Base-by-base conservation (phyloP, 768 basidiomycete species). In the Brasilioporus rufonigricans region DNA sequence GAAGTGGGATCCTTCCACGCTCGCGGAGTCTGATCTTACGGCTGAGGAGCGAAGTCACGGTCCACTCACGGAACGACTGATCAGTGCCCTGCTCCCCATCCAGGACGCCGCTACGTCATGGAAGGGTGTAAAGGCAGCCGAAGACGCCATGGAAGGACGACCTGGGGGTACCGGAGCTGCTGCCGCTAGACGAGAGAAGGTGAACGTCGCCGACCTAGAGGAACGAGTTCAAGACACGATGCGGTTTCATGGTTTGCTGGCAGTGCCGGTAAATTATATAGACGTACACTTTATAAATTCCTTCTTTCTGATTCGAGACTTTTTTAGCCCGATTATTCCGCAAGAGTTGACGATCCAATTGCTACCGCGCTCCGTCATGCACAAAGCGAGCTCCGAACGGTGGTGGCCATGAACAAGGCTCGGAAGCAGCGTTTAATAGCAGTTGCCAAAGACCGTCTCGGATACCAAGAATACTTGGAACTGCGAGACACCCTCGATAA, bases 311-410 rank as follows among this genome's bases (percentile, higher is more conserved):
- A 67, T 51, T 5, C 48, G 4, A n/a, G 41, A 21, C 44, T 55
- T 48, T 41, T 60, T 24, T 57, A 90, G 88, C 87, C 88, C 44
- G 84, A 91, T 67, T 91, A 82, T 64, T 75, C 82, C 23, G 79
- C 84, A 43, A 84, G 87, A 56, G 88, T 94, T 35, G 96, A 98
- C 67, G 97, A 99, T 70, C 94, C 95, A 31, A 91, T 99, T 46
- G 87, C 94, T 9, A 85, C 90, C 2, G 89, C 92, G 1, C 81
- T 99, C 1, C 88, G 96, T 3, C 86, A 91, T 40, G 90, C 92
- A 18, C 97, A 99, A 68, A 74, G 80, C 14, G 84, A 93, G 60
- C 80, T 99, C 6, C 83, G 88, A 11, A 75, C 74, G 7, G 89
- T 98, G 46, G 77, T 89, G 3, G 80, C 85, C 10, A 79, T 84